Percentiles rank a stretch among this genome's conserved stretches.
Evolutionary conservation across 2,329 filamentous ascomycete genomes (phyloP).

Genomic region (Metarhizium humberi): DNA sequence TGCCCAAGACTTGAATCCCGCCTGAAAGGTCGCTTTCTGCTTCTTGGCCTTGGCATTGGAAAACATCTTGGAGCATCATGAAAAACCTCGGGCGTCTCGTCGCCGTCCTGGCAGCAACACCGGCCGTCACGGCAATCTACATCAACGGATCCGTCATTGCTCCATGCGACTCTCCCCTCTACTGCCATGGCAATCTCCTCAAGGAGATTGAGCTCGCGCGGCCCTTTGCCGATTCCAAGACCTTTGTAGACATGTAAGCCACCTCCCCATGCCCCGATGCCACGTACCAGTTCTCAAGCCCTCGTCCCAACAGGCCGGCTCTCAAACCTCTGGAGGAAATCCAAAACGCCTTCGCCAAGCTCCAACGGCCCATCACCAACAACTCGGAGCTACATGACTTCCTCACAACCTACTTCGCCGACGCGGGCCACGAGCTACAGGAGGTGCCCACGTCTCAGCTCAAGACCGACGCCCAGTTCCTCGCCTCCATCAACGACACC

Average conservation of each 20-base stretch:
- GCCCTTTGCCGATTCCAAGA: conserved; percentile 60
- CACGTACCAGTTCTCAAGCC: no score
- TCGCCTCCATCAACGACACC: conserved; percentile 45
- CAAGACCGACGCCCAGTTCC: conserved; percentile 46
- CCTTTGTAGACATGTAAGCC: conserved; percentile 58
- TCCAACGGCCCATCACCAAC: conserved; percentile 52
- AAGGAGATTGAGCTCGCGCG: conserved; percentile 52
- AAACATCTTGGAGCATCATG: conserved; percentile 11
- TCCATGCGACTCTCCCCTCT: conserved; percentile 58
- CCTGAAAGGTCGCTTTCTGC: not conserved
- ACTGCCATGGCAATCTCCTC: conserved; percentile 57
- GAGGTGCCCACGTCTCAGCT: conserved; percentile 42
- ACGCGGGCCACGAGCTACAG: conserved; percentile 54
- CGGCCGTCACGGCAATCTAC: conserved; percentile 37
- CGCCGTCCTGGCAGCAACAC: conserved; percentile 18
- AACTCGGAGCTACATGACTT: conserved; percentile 53
- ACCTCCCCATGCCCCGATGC: not conserved
- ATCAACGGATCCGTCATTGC: conserved; percentile 50
- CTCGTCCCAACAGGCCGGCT: conserved; percentile 40
- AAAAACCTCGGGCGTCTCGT: conserved; percentile 14
- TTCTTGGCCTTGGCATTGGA: not conserved
- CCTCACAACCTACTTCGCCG: conserved; percentile 51
- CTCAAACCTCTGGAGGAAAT: conserved; percentile 50
- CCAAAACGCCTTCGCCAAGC: conserved; percentile 47
- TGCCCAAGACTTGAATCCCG: not conserved